Evolutionary conservation across 345 rosid genomes (phyloP).

Genomic region (Bretschneidera sinensis): DNA sequence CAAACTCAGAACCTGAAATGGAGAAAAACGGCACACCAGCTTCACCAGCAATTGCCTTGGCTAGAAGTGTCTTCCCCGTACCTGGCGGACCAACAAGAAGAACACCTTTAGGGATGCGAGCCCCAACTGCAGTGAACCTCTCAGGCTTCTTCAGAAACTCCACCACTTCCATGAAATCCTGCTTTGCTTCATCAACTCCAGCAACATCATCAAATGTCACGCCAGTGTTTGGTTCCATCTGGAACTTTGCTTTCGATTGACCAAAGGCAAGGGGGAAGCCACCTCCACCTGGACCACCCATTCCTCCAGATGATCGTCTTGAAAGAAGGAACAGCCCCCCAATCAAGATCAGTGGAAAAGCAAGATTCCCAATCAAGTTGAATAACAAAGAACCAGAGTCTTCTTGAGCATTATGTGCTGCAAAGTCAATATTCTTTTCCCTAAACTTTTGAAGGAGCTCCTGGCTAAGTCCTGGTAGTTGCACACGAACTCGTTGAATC

Average conservation of each 20-base stretch:
- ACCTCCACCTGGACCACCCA: constrained; percentile 99
- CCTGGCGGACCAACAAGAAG: constrained; percentile 98
- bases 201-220: constrained; percentile 98
- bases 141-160: constrained; percentile 98
- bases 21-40: constrained; percentile 98
- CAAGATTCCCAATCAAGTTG: constrained; percentile 86
- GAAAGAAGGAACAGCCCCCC: constrained; percentile 98
- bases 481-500: constrained; percentile 91
- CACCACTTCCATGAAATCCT: constrained; percentile 98
- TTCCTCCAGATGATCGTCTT: constrained; percentile 88
- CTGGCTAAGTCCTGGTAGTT: constrained; percentile 90
- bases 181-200: constrained; percentile 99
- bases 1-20: constrained; percentile 95
- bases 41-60: constrained; percentile 99
- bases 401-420: constrained; percentile 98
- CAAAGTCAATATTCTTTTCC: constrained; percentile 93
- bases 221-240: constrained; percentile 98
- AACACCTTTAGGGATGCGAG: constrained; percentile 95
- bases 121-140: constrained; percentile 96
- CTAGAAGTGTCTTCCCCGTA: constrained; percentile 97
- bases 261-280: constrained; percentile 86
- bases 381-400: constrained; percentile 82
- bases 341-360: constrained; percentile 84
- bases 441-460: constrained; percentile 95
- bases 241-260: constrained; percentile 96